Conservation (phyloP, 2,329 filamentous ascomycete species). For the Botrytis byssoidea region DNA sequence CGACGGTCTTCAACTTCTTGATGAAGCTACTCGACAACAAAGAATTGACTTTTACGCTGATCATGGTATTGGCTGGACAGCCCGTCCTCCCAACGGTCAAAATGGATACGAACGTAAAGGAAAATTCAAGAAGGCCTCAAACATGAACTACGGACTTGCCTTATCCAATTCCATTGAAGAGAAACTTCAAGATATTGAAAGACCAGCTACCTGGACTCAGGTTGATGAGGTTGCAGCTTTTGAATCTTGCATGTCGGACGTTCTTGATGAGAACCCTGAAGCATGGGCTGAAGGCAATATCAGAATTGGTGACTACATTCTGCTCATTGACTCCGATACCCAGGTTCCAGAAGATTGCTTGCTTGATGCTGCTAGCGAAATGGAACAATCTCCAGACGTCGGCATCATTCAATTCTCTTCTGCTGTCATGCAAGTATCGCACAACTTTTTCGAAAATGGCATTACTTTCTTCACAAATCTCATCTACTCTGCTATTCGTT, state of each 20-base stretch:
- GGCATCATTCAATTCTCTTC: constrained; percentile 73
- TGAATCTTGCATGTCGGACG: constrained; percentile 48
- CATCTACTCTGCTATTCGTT: constrained; percentile 71
- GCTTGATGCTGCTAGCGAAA: constrained; percentile 69
- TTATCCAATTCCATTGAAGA: constrained; percentile 41
- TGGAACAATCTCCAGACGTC: constrained; percentile 67
- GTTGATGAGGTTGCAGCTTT: constrained; percentile 48
- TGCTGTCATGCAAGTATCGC: constrained; percentile 73
- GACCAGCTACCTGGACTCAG: constrained; percentile 19
- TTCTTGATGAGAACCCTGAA: constrained; percentile 49
- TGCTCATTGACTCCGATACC: constrained; percentile 68
- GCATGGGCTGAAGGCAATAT: constrained; percentile 61
- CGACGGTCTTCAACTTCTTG: constrained; percentile 68
- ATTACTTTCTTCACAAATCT: constrained; percentile 76
- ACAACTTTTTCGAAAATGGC: constrained; percentile 71
- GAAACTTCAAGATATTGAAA: constrained; percentile 13
- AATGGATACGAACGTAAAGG: constrained; percentile 58
- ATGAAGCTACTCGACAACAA: constrained; percentile 58
- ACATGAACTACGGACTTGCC: constrained; percentile 64
- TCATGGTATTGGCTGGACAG: constrained; percentile 68
- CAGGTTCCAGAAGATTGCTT: constrained; percentile 66
- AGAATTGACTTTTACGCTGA: constrained; percentile 68
- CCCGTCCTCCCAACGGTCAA: constrained; percentile 62
- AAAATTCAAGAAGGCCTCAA: constrained; percentile 57
- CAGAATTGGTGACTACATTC: constrained; percentile 60